Evolutionary conservation across 179 eudicot genomes (phyloP), one percentile per base, ranked within the genome.

Genomic region (Nepenthes alata): DNA sequence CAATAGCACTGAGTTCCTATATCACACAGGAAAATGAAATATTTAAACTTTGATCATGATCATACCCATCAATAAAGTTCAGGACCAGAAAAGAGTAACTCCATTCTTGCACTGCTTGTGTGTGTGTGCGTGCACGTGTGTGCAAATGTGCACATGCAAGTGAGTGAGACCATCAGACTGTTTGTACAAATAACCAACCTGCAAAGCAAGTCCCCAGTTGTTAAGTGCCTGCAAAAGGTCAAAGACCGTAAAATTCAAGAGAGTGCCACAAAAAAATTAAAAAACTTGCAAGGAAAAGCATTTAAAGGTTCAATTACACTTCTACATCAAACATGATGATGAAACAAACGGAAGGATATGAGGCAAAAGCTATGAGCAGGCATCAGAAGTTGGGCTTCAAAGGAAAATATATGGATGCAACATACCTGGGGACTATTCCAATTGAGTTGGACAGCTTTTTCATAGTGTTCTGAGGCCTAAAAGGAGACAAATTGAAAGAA

Each of bases 191-290:
- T 25, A 25, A 25, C 53, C 75, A 81, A 93, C 98, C 96, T 93
- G 98, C 70, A 93, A 74, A 62, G 96, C 98, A 69, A 91, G 94
- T 60, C 98, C 98, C 98, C 96, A 91, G 75, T 93, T 93, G 76
- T 93, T 89, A 53, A 93, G 95, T 52, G 98, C 98, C 98, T 93
- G 85, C 55, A 78, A 77, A 67, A 4, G 16, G 60, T 45, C 12
- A 67, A 68, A 37, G 45, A 41, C 45, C 8, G 0, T 41, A 7
- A 25, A 25, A 25, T 25, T 41, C 45, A 41, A 41, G 6, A 41
- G 5, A 4, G 8, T 41, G 45, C 6, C 8, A 41, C 5, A 41
- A 41, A 7, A 41, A 41, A 4, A 41, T 4, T 41, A 7, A 41
- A 41, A 25, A 4, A 4, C 8, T 41, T 41, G 45, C 2, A 41